Base-by-base conservation (phyloP, 805 yeast species). In the Saturnispora mendoncae region DNA sequence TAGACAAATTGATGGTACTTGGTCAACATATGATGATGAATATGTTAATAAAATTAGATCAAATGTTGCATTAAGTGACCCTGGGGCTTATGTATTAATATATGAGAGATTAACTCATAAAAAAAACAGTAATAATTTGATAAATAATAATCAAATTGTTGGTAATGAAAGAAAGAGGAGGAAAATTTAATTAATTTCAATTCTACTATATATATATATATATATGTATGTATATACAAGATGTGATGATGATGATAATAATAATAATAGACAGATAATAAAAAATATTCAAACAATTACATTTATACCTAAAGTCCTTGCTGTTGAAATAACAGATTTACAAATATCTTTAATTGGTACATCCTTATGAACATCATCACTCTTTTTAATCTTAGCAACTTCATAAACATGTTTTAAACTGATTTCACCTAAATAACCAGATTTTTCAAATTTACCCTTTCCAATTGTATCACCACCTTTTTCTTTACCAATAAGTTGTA, bases 11-110 rank as follows among this genome's bases (percentile, higher is more conserved):
- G 92, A 84, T 61, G 90, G 87, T 2, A 64, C 81, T 2, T 92
- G 97, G 98, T 80, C 86, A 23, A 80, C 86, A 8, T 92, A 90
- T 60, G 97, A 92, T 57, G 98, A 92, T 58, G 98, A 92, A 54
- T 77, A 80, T 54, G 78, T 85, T 50, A 82, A 84, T 54, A 69
- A 68, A 45, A 78, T 84, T 41, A 69, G 80, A 27, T 92, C 84
- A 53, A 69, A 74, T 43, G 77, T 74, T 34, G 95, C 85, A 3
- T 66, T 86, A 48, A 75, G 76, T 49, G 95, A 90, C 54, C 84
- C 90, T 12, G 76, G 86, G 28, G 97, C 97, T 4, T 92, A 92
- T 62, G 88, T 88, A 46, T 69, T 92, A 60, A 67, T 92, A 17
- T 92, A 92, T 62, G 77, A 88, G 33, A 74, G 90, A 53, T 60